These are phyloP conservation scores for Balamuthia mandrillaris DNA, from an alignment of 208 protist genomes.

Conservation along the genomic window DNA sequence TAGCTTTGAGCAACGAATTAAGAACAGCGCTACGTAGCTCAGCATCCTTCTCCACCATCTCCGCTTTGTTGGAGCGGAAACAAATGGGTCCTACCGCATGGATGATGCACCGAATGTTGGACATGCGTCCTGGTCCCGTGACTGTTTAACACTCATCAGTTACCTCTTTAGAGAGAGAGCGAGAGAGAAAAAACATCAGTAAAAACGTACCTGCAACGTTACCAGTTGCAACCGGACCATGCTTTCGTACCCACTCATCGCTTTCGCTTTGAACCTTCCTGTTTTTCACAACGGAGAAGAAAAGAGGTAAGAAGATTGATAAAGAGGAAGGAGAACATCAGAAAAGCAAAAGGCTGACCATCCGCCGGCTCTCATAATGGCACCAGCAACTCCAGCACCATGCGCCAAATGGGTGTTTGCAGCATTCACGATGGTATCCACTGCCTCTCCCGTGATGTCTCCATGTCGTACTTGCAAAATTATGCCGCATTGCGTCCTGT, in stretches of 20 bases:
- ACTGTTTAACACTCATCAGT: neutral
- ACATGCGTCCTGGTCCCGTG: constrained; percentile 19
- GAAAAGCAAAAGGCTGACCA: too few species aligned
- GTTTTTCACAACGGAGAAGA: too few species aligned
- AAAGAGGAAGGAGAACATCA: too few species aligned
- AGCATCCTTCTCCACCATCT: constrained; percentile 33
- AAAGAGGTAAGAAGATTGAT: too few species aligned
- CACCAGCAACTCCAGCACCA: constrained; percentile 22
- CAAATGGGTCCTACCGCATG: constrained; percentile 35
- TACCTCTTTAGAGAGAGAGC: neutral
- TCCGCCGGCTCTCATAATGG: constrained; percentile 7
- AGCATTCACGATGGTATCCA: constrained; percentile 25
- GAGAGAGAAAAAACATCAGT: neutral
- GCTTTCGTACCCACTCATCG: constrained; percentile 25
- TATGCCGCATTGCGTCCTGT: too few species aligned
- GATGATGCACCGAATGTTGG: constrained; percentile 41
- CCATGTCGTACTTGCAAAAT: constrained; percentile 33
- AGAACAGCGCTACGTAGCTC: neutral
- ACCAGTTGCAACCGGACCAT: neutral
- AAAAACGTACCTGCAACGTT: neutral
- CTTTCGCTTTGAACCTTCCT: constrained; percentile 23
- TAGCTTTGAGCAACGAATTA: constrained; percentile 5
- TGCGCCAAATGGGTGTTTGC: constrained; percentile 38
- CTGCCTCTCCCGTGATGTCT: constrained; percentile 31
- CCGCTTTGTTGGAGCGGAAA: neutral